Base-by-base conservation (phyloP, 1,284 basidiomycete genomes). In the Heterobasidion parviporum region DNA sequence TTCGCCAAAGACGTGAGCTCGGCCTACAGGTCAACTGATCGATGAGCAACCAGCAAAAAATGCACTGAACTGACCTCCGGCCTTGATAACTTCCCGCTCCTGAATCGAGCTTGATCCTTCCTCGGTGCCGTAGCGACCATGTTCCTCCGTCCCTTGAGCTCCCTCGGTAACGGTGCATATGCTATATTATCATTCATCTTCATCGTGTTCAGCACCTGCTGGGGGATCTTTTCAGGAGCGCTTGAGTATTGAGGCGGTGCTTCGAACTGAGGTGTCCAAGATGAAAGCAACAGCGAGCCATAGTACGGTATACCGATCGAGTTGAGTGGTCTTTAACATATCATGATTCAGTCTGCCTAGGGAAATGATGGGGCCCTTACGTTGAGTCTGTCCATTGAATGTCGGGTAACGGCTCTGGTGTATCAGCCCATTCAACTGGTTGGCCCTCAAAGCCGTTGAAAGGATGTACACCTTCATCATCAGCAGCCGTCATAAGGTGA, bases 301-400 rank as follows among this genome's bases (percentile, higher is more conserved):
- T 98, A 98, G 70, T 89, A 81, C 6, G 96, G 95, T 76, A 98
- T 78, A 1, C 97, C 97, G 60, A 99, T 84, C 49, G 80, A 74
- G 66, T 93, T 98, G 54, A 99, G 76, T 1, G 96, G 94, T 18
- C 89, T 93, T 50, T 35, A 44, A 47, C 26, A 26, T 26, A 26
- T 26, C 26, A 26, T 26, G 26, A 26, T 26, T 26, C 26, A 26
- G 26, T 26, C 26, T 26, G 26, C 26, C 26, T 26, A 26, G 26
- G 18, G 9, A 26, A 50, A 3, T 34, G 46, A 26, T 50, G 26
- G 26, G 26, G 6, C 15, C 14, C 85, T 66, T 67, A 93, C 86
- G 91, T 96, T 44, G 79, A 76, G 54, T 90, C 83, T 3, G 79
- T 80, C 94, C 95, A 98, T 10, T 82, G 72, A 54, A 97, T 83